These are phyloP conservation scores for Kodamaea sagamina DNA, from an alignment of 805 yeast species.

Conservation along the genomic window DNA sequence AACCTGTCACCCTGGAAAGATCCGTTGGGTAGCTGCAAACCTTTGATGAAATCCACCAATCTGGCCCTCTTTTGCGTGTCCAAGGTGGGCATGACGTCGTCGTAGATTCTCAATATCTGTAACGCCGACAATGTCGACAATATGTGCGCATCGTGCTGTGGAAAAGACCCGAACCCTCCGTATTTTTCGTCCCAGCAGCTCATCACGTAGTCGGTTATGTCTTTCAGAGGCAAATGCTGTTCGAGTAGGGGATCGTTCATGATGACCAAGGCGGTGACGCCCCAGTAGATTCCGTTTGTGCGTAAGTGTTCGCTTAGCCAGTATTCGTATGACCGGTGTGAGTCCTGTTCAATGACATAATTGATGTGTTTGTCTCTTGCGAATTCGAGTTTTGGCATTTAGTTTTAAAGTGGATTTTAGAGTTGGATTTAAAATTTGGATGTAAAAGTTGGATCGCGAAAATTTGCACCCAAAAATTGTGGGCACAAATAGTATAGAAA, in stretches of 20 bases:
- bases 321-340: constrained; percentile 62
- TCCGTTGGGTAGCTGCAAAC: constrained; percentile 61
- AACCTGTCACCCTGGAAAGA: constrained; percentile 86
- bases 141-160: constrained; percentile 86
- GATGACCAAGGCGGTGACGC: constrained; percentile 70
- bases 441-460: too few relatives aligned
- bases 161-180: constrained; percentile 91
- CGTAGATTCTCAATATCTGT: constrained; percentile 73
- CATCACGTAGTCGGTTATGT: constrained; percentile 67
- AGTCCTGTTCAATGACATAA: constrained; percentile 39
- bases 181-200: constrained; percentile 57
- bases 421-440: too few relatives aligned
- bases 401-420: not conserved
- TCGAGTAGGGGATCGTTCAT: constrained; percentile 48
- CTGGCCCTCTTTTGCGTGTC: constrained; percentile 28
- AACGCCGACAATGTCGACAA: constrained; percentile 83
- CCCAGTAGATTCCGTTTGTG: constrained; percentile 95
- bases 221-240: constrained; percentile 56
- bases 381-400: constrained; percentile 9
- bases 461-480: too few relatives aligned
- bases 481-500: too few relatives aligned
- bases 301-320: constrained; percentile 91
- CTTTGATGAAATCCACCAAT: constrained; percentile 36
- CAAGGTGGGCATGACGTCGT: constrained; percentile 49
- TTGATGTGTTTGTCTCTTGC: constrained; percentile 33